Evolutionary conservation across 225 moss, liverwort and hornwort genomes (phyloP).

Genomic region (Physcomitrium patens): DNA sequence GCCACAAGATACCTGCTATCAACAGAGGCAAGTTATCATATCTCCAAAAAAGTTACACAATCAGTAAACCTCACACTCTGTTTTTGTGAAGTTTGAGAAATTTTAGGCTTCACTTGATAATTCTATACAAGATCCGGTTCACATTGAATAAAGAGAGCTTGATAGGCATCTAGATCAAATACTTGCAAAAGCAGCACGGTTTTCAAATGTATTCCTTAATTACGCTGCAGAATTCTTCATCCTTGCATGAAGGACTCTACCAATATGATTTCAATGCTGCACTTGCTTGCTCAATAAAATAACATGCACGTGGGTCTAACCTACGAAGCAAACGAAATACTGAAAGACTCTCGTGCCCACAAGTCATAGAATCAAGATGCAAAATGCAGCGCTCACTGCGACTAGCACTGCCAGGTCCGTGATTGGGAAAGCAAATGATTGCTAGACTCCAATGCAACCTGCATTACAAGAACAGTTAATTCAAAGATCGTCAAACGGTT

Average conservation of each 20-base stretch:
- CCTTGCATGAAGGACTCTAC: neutral
- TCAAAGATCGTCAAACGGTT: neutral
- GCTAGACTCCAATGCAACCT: constrained; percentile 99
- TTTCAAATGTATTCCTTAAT: constrained; percentile 5
- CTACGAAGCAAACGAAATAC: constrained; percentile 76
- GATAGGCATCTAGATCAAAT: neutral
- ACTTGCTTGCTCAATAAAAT: constrained; percentile 8
- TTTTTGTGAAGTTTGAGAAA: constrained; percentile 13
- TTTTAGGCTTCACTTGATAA: neutral
- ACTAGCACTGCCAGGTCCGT: constrained; percentile 42
- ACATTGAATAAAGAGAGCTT: neutral
- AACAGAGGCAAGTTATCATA: constrained; percentile 22
- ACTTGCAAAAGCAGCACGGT: constrained; percentile 20
- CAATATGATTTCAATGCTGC: constrained; percentile 8
- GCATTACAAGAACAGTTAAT: constrained; percentile 1
- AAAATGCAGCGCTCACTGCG: constrained; percentile 70
- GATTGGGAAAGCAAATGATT: constrained; percentile 78
- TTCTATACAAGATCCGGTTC: neutral
- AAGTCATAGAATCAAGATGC: constrained; percentile 91
- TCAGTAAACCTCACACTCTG: neutral
- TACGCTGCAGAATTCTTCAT: constrained; percentile 9
- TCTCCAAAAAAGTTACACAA: constrained; percentile 2
- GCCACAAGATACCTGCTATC: constrained; percentile 66
- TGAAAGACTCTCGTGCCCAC: constrained; percentile 71
- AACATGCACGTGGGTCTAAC: constrained; percentile 41